Base-by-base conservation (phyloP, 2,329 filamentous ascomycete genomes). In the Zymoseptoria brevis region DNA sequence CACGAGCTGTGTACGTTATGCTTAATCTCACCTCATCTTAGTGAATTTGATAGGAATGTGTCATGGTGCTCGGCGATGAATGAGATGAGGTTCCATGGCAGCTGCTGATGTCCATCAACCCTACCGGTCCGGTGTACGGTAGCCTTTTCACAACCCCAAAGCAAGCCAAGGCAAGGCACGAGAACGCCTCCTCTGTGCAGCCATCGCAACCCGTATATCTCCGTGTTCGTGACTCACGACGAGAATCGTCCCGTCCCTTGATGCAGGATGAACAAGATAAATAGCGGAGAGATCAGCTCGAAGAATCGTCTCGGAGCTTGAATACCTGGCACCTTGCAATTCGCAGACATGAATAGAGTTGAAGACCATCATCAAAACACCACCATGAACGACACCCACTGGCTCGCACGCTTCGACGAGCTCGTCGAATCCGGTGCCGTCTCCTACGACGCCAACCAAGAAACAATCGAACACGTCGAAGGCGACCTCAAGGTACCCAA, bases 341-440 rank as follows among this genome's bases (percentile, higher is more conserved):
- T 41, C 11, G 3, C 35, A 13, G 4, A 13, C 35, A 41, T 13
- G 35, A 41, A 41, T 45, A 45, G 35, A 16, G 35, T 45, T 45
- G 4, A n/a, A 45, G 35, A 45, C 35, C 16, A 45, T 7, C 11
- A 45, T 11, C 35, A 6, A 13, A 16, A 1, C 35, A 45, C 16
- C 35, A 45, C 35, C 35, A 56, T 48, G 35, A 30, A 56, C 35
- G 54, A 50, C 35, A 49, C 54, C 19, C n/a, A 21, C 22, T 50
- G 45, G 35, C 48, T 56, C 5, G 41, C 41, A 1, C 54, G 35
- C 35, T 56, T 56, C 54, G 54, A 56, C 49, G 54, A 16, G 11
- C 54, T 56, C 49, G 54, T 56, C 48, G 6, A 21, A 22, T 56
- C 54, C 22, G 45, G 45, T 11, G 19, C 49, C 35, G 54, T 56